Evolutionary conservation across 2,329 filamentous ascomycete genomes (phyloP).

Genomic region (Cephalotrichum gorgonifer): DNA sequence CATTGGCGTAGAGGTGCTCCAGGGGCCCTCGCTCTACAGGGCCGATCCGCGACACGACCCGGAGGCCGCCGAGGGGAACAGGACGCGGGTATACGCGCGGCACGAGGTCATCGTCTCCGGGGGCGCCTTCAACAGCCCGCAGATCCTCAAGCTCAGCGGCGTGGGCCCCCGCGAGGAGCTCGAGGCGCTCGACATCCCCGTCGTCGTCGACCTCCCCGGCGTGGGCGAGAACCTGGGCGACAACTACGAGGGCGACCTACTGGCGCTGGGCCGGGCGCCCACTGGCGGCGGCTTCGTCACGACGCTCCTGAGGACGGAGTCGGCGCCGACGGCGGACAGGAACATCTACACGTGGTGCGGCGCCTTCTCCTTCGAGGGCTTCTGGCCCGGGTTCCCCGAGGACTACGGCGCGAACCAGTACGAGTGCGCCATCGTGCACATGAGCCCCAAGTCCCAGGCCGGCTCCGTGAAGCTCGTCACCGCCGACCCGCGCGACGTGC

Average conservation of each 20-base stretch:
- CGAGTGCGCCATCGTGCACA: slow-evolving; percentile 43
- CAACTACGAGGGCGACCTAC: slow-evolving; percentile 20
- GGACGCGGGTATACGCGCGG: slow-evolving; percentile 6
- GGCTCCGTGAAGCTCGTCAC: slow-evolving; percentile 53
- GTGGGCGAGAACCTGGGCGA: slow-evolving; percentile 15
- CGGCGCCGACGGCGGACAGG: slow-evolving; percentile 6
- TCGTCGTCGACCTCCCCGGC: slow-evolving; percentile 39
- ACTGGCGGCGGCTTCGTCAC: neutral
- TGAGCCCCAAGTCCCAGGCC: slow-evolving; percentile 27
- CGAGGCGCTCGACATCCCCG: slow-evolving; percentile 21
- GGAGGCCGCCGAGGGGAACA: slow-evolving; percentile 2
- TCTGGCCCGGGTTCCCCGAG: slow-evolving; percentile 8
- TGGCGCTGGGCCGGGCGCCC: slow-evolving; percentile 10
- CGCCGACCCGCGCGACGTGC: slow-evolving; percentile 51
- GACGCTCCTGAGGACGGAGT: slow-evolving; percentile 5
- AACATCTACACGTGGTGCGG: slow-evolving; percentile 11
- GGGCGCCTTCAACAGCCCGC: slow-evolving; percentile 17
- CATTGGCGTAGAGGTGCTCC: slow-evolving; percentile 23
- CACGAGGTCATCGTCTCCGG: slow-evolving; percentile 14
- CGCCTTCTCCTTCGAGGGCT: slow-evolving; percentile 12
- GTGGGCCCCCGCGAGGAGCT: slow-evolving; percentile 30
- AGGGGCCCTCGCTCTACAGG: slow-evolving; percentile 8
- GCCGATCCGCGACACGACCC: slow-evolving; percentile 3
- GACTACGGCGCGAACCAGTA: neutral
- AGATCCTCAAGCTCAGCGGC: slow-evolving; percentile 40